phyloP scores from a whole-genome alignment of 2,329 filamentous ascomycete species.

The Zarea fungicola region DNA sequence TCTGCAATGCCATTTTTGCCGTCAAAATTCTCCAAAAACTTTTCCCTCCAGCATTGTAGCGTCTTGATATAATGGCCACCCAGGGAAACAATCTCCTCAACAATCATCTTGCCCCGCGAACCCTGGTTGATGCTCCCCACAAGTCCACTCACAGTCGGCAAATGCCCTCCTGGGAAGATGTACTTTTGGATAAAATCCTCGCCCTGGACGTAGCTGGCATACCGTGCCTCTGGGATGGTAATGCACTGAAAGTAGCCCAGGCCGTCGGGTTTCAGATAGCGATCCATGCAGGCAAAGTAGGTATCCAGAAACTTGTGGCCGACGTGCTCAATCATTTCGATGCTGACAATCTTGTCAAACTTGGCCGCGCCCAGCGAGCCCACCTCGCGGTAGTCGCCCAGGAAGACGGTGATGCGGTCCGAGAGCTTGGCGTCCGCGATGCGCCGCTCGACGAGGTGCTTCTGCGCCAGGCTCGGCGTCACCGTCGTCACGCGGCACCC shows the following conservation, averaged over 20 bases:
- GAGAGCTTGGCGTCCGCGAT: conserved; percentile 56
- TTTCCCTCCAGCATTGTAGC: conserved; percentile 61
- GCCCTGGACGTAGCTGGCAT: conserved; percentile 58
- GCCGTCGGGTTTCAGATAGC: conserved; percentile 60
- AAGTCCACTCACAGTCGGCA: conserved; percentile 55
- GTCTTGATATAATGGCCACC: conserved; percentile 69
- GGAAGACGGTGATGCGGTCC: conserved; percentile 55
- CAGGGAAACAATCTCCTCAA: conserved; percentile 66
- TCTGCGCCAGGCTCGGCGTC: conserved; percentile 65
- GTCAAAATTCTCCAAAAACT: conserved; percentile 59
- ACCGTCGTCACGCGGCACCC: conserved; percentile 66
- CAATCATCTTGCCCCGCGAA: conserved; percentile 56
- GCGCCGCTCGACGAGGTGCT: conserved; percentile 60
- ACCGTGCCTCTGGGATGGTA: conserved; percentile 66
- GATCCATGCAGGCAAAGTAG: conserved; percentile 62
- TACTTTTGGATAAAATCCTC: conserved; percentile 73
- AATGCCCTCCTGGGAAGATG: conserved; percentile 71
- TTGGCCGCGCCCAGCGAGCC: conserved; percentile 40
- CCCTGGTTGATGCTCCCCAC: conserved; percentile 55
- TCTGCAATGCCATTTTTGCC: conserved; percentile 52
- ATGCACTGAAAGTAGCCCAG: conserved; percentile 72
- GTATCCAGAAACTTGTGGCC: conserved; percentile 61
- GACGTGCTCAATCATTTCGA: conserved; percentile 74
- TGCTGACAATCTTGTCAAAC: conserved; percentile 69
- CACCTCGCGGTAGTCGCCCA: conserved; percentile 64